Evolutionary conservation across 2,329 filamentous ascomycete genomes (phyloP).

Genomic region (Phyllosticta capitalensis): DNA sequence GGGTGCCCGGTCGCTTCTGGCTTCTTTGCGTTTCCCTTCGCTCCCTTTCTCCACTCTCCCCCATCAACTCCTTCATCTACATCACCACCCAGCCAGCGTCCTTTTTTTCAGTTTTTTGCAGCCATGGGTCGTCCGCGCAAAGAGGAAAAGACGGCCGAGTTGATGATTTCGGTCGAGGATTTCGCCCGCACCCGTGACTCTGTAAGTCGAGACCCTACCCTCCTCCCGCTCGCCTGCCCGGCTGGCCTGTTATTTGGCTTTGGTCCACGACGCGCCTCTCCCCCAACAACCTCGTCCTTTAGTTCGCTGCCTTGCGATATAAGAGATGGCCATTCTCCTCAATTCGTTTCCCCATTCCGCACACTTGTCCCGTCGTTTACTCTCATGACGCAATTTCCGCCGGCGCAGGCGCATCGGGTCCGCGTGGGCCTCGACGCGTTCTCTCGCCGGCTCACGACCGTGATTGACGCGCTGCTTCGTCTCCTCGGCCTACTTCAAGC

Average conservation of each 20-base stretch:
- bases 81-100: background rate
- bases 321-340: background rate
- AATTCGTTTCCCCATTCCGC: background rate
- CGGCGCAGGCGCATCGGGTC: conserved; percentile 9
- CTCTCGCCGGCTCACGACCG: conserved; percentile 11
- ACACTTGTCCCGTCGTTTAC: background rate
- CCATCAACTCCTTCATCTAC: no score
- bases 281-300: conserved; percentile 1
- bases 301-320: background rate
- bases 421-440: conserved; percentile 3
- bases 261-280: background rate
- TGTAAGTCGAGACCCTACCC: conserved; percentile 46
- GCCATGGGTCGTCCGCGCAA: conserved; percentile 7
- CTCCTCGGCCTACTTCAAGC: background rate
- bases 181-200: conserved; percentile 73
- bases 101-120: background rate
- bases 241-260: conserved; percentile 6
- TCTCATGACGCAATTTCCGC: background rate
- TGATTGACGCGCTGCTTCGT: conserved; percentile 15
- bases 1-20: background rate
- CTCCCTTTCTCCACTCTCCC: background rate
- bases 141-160: conserved; percentile 24
- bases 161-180: conserved; percentile 56
- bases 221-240: conserved; percentile 11
- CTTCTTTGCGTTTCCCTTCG: background rate